Evolutionary conservation across 352 stramenopile genomes (phyloP), one percentile per base, ranked within the genome.

Genomic region (Aphanomyces astaci): DNA sequence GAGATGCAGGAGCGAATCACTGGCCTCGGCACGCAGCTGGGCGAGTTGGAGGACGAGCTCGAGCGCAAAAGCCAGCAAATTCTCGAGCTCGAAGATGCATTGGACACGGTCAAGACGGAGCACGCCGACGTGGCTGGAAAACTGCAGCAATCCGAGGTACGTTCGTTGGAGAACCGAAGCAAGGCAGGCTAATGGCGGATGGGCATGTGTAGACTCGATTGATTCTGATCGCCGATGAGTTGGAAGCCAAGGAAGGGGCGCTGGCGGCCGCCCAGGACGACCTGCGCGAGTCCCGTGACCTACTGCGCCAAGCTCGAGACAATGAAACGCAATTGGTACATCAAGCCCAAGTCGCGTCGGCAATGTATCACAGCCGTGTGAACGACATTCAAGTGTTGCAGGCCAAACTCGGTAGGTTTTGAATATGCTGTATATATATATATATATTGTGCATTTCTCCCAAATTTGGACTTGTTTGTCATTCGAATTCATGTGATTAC

Each of bases 1-100:
- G 89, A 97, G 59, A 97, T 98, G 87, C 80, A 96, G 76, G 84
- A 91, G 52, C 78, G 82, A 13, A 70, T 97, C 19, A 75, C 76
- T 4, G 81, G 84, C 1, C 87, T 96, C 62, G 68, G 75, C 2
- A 77, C 72, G 1, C 87, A 97, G 76, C 71, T 97, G 4, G 59
- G 72, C 0, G 83, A 92, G 70, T 73, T 92, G 0, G 87, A 95
- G 71, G 86, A 96, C 13, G 88, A 94, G 65, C 71, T 95, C 0
- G 87, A 91, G 48, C 78, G 60, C 48, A 82, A 82, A 27, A 87
- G 78, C 11, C 71, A 75, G 15, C 55, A 70, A 4, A 83, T 79
- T 52, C 89, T 91, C 67, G 84, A 94, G 43, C 72, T 93, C 0
- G 87, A 94, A 56, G 85, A 91, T 64, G 73, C 78, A 48, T 71